Percentiles rank a stretch among this genome's conserved stretches.
Evolutionary conservation across 2,329 filamentous ascomycete species (phyloP).

Genomic region (Nothomitra cinnamomea): DNA sequence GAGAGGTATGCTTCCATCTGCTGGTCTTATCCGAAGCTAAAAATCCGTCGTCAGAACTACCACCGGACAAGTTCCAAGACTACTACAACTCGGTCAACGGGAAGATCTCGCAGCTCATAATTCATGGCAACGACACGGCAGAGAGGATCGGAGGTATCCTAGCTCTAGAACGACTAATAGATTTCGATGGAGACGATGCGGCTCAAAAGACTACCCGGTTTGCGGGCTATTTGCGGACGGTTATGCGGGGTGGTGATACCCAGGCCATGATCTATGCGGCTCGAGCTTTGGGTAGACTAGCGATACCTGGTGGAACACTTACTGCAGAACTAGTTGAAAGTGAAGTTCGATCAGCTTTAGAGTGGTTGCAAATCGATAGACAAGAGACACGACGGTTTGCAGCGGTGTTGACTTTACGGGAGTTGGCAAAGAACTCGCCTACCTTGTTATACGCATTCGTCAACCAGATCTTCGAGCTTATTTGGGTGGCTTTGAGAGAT

Average conservation of each 20-base stretch:
- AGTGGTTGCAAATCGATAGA: constrained; percentile 91
- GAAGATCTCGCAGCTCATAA: constrained; percentile 55
- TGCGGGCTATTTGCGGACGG: constrained; percentile 71
- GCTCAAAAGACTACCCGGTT: constrained; percentile 90
- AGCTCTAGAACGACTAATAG: constrained; percentile 80
- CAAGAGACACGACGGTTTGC: constrained; percentile 88
- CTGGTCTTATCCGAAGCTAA: constrained; percentile 6
- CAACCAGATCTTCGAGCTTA: constrained; percentile 83
- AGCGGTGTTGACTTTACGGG: constrained; percentile 76
- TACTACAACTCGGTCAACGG: constrained; percentile 51
- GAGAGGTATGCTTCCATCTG: constrained; percentile 22
- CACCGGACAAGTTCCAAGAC: constrained; percentile 58
- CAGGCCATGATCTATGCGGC: constrained; percentile 82
- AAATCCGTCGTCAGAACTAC: constrained; percentile 42
- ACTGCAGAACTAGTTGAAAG: constrained; percentile 93
- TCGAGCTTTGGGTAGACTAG: constrained; percentile 74
- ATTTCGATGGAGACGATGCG: constrained; percentile 89
- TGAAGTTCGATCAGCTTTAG: constrained; percentile 87
- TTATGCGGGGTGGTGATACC: constrained; percentile 81
- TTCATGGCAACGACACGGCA: constrained; percentile 69
- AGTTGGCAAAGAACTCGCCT: constrained; percentile 81
- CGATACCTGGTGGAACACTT: constrained; percentile 78
- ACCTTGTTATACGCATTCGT: constrained; percentile 94
- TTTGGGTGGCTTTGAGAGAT: constrained; percentile 88
- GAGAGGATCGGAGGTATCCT: constrained; percentile 86